Percentiles rank a stretch among this genome's conserved stretches.
Conservation (phyloP, 2,329 filamentous ascomycete species). For the Penicillium sp. region DNA sequence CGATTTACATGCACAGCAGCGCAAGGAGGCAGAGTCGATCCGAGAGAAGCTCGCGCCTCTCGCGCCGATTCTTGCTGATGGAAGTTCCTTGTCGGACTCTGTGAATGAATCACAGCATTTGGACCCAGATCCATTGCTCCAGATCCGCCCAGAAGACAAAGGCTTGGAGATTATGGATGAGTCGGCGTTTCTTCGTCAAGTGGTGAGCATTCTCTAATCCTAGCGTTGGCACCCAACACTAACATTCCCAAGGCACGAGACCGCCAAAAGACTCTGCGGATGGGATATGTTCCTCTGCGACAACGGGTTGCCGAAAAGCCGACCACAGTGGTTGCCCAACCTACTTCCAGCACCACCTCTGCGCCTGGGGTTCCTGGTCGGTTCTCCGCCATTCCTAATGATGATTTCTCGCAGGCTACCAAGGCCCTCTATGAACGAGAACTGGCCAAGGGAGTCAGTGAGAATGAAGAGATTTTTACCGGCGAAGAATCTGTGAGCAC, state of each 20-base stretch:
- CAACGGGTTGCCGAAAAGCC: constrained; percentile 39
- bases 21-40: constrained; percentile 57
- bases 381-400: constrained; percentile 63
- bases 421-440: constrained; percentile 88
- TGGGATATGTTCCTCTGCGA: constrained; percentile 61
- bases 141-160: constrained; percentile 60
- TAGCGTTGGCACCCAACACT: background rate
- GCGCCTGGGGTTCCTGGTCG: constrained; percentile 55
- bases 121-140: constrained; percentile 62
- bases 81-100: constrained; percentile 1
- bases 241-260: constrained; percentile 44
- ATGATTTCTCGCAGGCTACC: constrained; percentile 80
- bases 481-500: constrained; percentile 74
- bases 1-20: constrained; percentile 60
- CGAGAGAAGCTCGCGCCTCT: constrained; percentile 50
- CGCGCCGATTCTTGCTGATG: constrained; percentile 33
- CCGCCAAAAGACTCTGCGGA: constrained; percentile 56
- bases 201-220: constrained; percentile 39
- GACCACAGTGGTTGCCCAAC: constrained; percentile 27
- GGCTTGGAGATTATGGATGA: constrained; percentile 54
- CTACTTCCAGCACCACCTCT: constrained; percentile 39
- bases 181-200: constrained; percentile 51
- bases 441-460: constrained; percentile 80
- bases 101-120: constrained; percentile 41
- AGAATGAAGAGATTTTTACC: constrained; percentile 93